Evolutionary conservation across 768 basidiomycete species (phyloP).

Genomic region (Butyriboletus loyo): DNA sequence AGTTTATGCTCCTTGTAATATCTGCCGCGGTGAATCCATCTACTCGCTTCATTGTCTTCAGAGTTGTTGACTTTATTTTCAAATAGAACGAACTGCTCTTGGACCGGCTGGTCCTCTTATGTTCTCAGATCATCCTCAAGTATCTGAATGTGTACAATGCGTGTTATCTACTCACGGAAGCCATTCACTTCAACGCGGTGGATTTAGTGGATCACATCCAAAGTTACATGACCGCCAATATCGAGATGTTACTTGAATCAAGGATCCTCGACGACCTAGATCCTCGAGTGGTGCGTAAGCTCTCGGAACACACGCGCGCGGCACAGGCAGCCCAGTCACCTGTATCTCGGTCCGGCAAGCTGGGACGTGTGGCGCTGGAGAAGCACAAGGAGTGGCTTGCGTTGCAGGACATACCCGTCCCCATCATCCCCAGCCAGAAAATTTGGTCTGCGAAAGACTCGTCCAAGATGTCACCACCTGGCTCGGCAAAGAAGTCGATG

Average conservation of each 20-base stretch:
- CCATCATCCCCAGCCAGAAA: conserved; percentile 39
- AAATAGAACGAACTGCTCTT: conserved; percentile 81
- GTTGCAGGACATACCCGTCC: conserved; percentile 61
- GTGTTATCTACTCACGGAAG: conserved; percentile 77
- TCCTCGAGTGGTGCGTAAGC: conserved; percentile 58
- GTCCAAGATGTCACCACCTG: conserved; percentile 32
- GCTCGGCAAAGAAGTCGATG: conserved; percentile 12
- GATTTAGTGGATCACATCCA: conserved; percentile 70
- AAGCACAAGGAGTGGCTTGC: conserved; percentile 71
- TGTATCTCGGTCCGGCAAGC: conserved; percentile 52
- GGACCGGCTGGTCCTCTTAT: conserved; percentile 80
- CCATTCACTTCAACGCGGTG: conserved; percentile 69
- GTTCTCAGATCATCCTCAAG: conserved; percentile 70
- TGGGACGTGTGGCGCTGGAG: conserved; percentile 54
- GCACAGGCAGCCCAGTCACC: conserved; percentile 68
- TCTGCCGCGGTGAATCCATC: conserved; percentile 66
- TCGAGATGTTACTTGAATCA: conserved; percentile 84
- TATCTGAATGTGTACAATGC: conserved; percentile 73
- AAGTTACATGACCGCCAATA: conserved; percentile 74
- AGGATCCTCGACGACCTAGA: conserved; percentile 77
- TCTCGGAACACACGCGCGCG: conserved; percentile 53
- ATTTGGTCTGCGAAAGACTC: conserved; percentile 24
- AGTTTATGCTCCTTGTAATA: conserved; percentile 85
- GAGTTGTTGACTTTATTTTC: neutral
- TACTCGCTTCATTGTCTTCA: neutral